These are phyloP conservation scores for Pleurotus salmoneostramineus DNA, from an alignment of 768 basidiomycete species.

Conservation along the genomic window DNA sequence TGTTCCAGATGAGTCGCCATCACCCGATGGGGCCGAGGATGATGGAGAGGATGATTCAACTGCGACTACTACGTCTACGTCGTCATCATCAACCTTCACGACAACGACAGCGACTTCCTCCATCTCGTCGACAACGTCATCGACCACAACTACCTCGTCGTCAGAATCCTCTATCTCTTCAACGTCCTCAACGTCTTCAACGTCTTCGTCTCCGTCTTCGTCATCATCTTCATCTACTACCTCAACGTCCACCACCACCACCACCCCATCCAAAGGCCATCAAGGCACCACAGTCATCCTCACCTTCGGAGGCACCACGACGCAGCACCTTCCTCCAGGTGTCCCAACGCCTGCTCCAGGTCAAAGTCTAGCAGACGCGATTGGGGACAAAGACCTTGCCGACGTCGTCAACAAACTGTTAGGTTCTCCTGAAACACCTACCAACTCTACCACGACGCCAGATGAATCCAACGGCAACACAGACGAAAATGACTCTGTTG, in stretches of 20 bases:
- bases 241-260: background rate
- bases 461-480: background rate
- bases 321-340: background rate
- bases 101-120: conserved; percentile 19
- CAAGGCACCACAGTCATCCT: conserved; percentile 5
- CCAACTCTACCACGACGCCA: background rate
- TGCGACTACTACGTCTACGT: conserved; percentile 8
- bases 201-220: background rate
- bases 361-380: background rate
- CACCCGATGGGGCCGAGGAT: background rate
- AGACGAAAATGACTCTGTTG: background rate
- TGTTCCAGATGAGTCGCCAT: background rate
- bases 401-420: background rate
- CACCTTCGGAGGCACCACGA: background rate
- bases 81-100: conserved; percentile 20
- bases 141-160: background rate
- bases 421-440: background rate
- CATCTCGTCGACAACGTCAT: conserved; percentile 14
- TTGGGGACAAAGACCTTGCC: conserved; percentile 2
- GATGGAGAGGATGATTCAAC: background rate
- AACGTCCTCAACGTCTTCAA: background rate
- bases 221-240: background rate
- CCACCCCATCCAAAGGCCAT: background rate
- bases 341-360: conserved; percentile 2
- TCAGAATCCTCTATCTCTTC: background rate